Base-by-base conservation (phyloP, 805 yeast genomes). In the Saccharomyces eubayanus region DNA sequence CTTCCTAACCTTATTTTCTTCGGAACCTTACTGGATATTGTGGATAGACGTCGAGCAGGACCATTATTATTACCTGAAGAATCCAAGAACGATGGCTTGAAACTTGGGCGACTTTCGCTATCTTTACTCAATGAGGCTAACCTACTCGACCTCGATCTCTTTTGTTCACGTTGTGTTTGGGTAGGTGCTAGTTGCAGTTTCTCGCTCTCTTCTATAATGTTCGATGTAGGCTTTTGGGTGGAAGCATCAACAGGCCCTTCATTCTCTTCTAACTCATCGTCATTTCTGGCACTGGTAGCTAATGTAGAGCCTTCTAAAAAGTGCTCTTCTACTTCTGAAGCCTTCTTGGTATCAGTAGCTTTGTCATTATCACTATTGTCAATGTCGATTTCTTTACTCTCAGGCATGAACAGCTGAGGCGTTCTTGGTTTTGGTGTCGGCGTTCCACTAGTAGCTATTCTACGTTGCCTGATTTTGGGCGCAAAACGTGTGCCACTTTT, bases 401-500 rank as follows among this genome's bases (percentile, higher is more conserved):
- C 31, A 21, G 47, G 30, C 16, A n/a, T 16, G 11, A 36, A 36
- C 5, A 36, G 24, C 20, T 36, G 43, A 41, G 46, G 52, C 6
- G 29, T 46, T 36, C 55, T 46, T 20, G 55, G 48, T 51, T 41
- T 46, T 48, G 67, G 62, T 31, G 69, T 61, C 6, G 60, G 62
- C 21, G 59, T 57, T 28, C 70, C 64, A 1, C 72, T 65, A 2
- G 63, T 54, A 1, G 64, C 63, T 27, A 72, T 64, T 51, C 79
- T 71, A 59, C 78, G 74, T 54, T 73, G 74, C 49, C 69, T 75
- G 10, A 72, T 61, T 56, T 83, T 84, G 2, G 90, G 90, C n/a
- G 78, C 74, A 68, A 85, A 85, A 53, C 85, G 80, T 11, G 85
- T 77, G 28, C 83, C 79, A 50, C 82, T 75, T 61, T 80, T 80